Evolutionary conservation across 805 yeast genomes (phyloP).

Genomic region (Hanseniaspora thailandica): DNA sequence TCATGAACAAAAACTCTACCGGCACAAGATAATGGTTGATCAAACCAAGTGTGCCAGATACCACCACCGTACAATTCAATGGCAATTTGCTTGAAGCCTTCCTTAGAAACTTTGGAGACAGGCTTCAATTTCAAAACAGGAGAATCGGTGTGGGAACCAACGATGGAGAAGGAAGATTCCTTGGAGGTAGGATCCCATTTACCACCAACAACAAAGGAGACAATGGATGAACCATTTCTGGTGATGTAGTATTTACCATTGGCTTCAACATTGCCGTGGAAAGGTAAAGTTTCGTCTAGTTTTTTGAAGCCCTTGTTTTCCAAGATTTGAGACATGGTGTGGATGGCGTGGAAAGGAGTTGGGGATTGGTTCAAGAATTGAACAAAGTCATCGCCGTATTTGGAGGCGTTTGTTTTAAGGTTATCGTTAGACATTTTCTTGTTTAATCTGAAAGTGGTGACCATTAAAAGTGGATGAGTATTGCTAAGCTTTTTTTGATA

Average conservation of each 20-base stretch:
- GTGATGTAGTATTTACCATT: constrained; percentile 74
- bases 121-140: constrained; percentile 88
- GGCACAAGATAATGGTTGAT: constrained; percentile 80
- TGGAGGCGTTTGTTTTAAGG: neutral
- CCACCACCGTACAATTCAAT: constrained; percentile 95
- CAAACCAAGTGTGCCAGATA: constrained; percentile 95
- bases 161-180: constrained; percentile 75
- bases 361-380: constrained; percentile 75
- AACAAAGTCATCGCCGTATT: constrained; percentile 45
- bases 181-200: constrained; percentile 39
- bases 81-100: constrained; percentile 79
- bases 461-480: neutral
- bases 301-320: constrained; percentile 56
- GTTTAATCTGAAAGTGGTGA: constrained; percentile 9
- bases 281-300: constrained; percentile 55
- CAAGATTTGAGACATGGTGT: constrained; percentile 46
- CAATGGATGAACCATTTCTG: constrained; percentile 76
- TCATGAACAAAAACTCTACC: constrained; percentile 73
- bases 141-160: constrained; percentile 95
- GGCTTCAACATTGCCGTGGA: constrained; percentile 46
- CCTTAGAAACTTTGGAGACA: constrained; percentile 51
- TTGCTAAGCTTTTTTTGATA: neutral
- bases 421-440: constrained; percentile 3
- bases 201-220: constrained; percentile 75
- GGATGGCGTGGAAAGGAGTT: constrained; percentile 88